Base-by-base conservation (phyloP, 2,329 filamentous ascomycete species). In the Fusarium humuli region DNA sequence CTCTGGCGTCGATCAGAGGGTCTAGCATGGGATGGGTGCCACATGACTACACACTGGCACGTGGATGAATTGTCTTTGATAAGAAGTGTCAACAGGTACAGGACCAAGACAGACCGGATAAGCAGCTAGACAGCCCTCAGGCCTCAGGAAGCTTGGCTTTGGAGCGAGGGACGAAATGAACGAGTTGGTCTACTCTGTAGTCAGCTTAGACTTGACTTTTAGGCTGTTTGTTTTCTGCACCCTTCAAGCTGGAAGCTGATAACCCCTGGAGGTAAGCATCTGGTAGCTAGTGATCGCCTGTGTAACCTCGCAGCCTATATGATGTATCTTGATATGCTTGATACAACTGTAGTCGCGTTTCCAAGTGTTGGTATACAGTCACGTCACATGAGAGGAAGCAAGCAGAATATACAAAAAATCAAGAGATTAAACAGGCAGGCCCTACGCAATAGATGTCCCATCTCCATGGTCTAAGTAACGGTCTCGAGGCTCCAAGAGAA, bases 401-500 rank as follows among this genome's bases (percentile, higher is more conserved):
- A 27, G 57, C 60, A 55, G 44, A 53, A 59, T 61, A 53, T 65
- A 61, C 61, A 70, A 73, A 75, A 74, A 74, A 67, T 65, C 73
- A 75, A 74, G 66, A 76, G 67, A 77, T 76, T 77, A 75, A 74
- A 75, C 74, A 73, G 70, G 74, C 71, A 76, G 73, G 73, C 74
- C 74, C 74, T 77, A 75, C 72, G 71, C 74, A 75, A 77, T 74
- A 77, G 66, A 75, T 76, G 69, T 75, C 72, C 74, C 76, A 76
- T 78, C 77, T 78, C 76, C 78, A 78, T 79, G 77, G 73, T 80
- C 79, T 78, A 79, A 78, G 67, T 76, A 76, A 76, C 75, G 72
- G 70, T 77, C 74, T 76, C 73, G 71, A 77, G 75, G 75, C 73
- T 74, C 74, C 70, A 73, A 79, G 77, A 79, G 77, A 82, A 83